Base-by-base conservation (phyloP, 1,139 yeast genomes). In the Sugiyamaella grinbergsii region DNA sequence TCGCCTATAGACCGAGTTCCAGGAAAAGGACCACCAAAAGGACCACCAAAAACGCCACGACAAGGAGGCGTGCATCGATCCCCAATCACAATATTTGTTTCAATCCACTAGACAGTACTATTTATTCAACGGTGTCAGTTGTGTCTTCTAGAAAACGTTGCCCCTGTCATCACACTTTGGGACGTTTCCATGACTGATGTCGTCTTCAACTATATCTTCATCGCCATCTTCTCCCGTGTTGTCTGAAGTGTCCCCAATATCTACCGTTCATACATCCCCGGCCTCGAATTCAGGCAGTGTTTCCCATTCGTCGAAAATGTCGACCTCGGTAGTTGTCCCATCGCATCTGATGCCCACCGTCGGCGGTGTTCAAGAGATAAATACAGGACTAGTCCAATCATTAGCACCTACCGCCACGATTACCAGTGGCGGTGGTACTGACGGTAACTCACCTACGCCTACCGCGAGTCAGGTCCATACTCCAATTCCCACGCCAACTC, bases 181-280 rank as follows among this genome's bases (percentile, higher is more conserved):
- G 11, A 33, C 22, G 6, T 3, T 33, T 20, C 3, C 22, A 40
- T 31, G 38, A 31, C 45, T 31, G 11, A 41, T 41, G 41, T 33
- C 47, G 32, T 43, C 39, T 23, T 24, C 47, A 36, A 24, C 41
- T 26, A 10, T 37, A 6, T 26, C 40, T 5, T 18, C 42, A 26
- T 37, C 47, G 11, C 22, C 39, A 18, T 36, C 47, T 13, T 33
- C 47, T 24, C 31, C 41, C 15, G 29, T 13, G 5, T 26, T 42
- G 13, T 36, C 42, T 43, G 47, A 34, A 15, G 18, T 37, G 3
- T 43, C 47, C 39, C 48, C 48, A 24, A 46, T 51, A 24, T 48
- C 55, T 8, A 53, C 55, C 13, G 47, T 52, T 31, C 40, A 53
- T 36, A 53, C 55, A 13, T 51, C 55, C 18, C 55, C 52, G n/a